phyloP scores from a whole-genome alignment of 345 rosid genomes.

The Brassica incana region DNA sequence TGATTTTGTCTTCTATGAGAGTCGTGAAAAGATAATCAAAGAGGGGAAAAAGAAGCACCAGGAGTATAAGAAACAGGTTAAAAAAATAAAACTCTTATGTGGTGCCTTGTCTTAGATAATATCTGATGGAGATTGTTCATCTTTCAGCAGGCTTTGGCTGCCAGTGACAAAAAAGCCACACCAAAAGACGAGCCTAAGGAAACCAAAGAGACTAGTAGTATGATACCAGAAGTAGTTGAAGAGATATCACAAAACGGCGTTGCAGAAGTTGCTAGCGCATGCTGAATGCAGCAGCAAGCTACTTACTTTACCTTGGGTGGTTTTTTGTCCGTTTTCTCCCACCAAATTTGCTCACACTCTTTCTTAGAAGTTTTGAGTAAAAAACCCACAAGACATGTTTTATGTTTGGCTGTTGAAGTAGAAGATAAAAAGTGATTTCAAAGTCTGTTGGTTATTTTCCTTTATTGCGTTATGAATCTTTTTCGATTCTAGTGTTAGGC shows the following conservation, averaged over 20 bases:
- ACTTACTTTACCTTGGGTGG: neutral
- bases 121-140: neutral
- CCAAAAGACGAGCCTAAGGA: constrained; percentile 3
- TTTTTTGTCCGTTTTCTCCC: neutral
- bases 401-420: neutral
- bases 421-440: neutral
- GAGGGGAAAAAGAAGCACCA: constrained; percentile 51
- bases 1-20: constrained; percentile 64
- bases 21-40: constrained; percentile 50
- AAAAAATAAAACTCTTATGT: neutral
- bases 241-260: constrained; percentile 9
- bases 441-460: neutral
- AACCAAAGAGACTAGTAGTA: constrained; percentile 2
- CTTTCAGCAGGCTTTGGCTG: constrained; percentile 13
- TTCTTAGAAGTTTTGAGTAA: neutral
- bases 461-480: neutral
- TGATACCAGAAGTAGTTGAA: neutral
- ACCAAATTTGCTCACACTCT: neutral
- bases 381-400: neutral
- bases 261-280: constrained; percentile 14
- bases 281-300: neutral
- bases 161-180: constrained; percentile 3
- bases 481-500: neutral
- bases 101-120: neutral
- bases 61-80: constrained; percentile 55